phyloP scores from a whole-genome alignment of 768 basidiomycete genomes.

The Amylocystis lapponica region DNA sequence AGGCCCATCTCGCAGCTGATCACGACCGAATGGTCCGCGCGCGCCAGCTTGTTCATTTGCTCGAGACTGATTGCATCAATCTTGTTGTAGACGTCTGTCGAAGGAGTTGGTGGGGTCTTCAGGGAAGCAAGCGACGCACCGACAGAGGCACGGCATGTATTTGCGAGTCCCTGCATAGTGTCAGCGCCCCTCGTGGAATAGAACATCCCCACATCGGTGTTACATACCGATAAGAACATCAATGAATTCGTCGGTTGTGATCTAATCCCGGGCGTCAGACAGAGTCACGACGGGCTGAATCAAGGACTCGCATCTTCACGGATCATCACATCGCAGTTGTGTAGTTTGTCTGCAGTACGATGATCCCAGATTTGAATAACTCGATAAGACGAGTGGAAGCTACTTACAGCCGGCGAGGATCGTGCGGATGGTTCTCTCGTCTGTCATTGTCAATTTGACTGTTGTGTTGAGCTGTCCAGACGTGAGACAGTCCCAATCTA shows the following conservation, averaged over 20 bases:
- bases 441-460: slow-evolving; percentile 89
- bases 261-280: slow-evolving; percentile 40
- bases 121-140: slow-evolving; percentile 23
- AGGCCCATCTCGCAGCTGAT: slow-evolving; percentile 95
- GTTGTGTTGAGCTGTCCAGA: slow-evolving; percentile 69
- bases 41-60: slow-evolving; percentile 76
- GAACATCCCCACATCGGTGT: slow-evolving; percentile 1
- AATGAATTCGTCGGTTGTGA: slow-evolving; percentile 94
- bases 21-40: slow-evolving; percentile 80
- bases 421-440: slow-evolving; percentile 90
- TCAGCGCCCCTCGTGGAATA: too few species aligned
- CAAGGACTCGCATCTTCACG: slow-evolving; percentile 77
- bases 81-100: slow-evolving; percentile 93
- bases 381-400: background rate
- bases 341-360: slow-evolving; percentile 62
- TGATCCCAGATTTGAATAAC: background rate
- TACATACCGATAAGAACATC: slow-evolving; percentile 96
- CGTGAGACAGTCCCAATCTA: slow-evolving; percentile 2
- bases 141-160: slow-evolving; percentile 91
- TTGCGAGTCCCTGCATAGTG: slow-evolving; percentile 70
- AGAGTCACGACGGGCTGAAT: slow-evolving; percentile 4
- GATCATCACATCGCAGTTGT: slow-evolving; percentile 97
- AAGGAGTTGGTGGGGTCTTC: too few species aligned
- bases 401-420: slow-evolving; percentile 82
- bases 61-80: slow-evolving; percentile 85